A percentile compares a stretch with the other conserved stretches of the same genome.
These are phyloP conservation scores for Straminergon stramineum DNA, from an alignment of 225 moss, liverwort and hornwort species.

Conservation along the genomic window DNA sequence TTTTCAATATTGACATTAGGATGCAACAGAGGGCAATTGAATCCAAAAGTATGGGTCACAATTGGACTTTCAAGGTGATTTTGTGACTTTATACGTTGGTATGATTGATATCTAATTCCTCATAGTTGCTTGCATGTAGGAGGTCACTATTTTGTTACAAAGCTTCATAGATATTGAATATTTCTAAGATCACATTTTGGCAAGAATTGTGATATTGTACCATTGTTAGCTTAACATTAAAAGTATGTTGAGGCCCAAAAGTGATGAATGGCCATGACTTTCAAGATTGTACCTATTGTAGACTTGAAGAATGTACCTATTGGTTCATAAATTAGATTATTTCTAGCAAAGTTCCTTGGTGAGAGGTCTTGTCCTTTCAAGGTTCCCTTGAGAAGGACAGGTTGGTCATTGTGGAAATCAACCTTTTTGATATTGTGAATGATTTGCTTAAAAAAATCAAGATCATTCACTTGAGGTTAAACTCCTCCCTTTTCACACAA, in stretches of 20 bases:
- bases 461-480: too few species aligned
- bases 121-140: background rate
- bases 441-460: too few species aligned
- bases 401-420: background rate
- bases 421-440: background rate
- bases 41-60: background rate
- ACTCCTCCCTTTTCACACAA: too few species aligned
- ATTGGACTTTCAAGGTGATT: background rate
- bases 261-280: background rate
- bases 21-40: background rate
- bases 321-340: background rate
- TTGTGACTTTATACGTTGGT: background rate
- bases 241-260: background rate
- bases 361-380: too few species aligned
- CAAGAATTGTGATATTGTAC: background rate
- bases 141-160: background rate
- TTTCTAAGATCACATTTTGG: background rate
- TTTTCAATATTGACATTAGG: background rate
- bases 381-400: too few species aligned
- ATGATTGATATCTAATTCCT: background rate
- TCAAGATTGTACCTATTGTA: background rate
- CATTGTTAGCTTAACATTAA: background rate
- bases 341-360: background rate
- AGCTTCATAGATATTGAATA: background rate
- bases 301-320: background rate